Evolutionary conservation across 768 basidiomycete species (phyloP).

Genomic region (Lentinula sp.): DNA sequence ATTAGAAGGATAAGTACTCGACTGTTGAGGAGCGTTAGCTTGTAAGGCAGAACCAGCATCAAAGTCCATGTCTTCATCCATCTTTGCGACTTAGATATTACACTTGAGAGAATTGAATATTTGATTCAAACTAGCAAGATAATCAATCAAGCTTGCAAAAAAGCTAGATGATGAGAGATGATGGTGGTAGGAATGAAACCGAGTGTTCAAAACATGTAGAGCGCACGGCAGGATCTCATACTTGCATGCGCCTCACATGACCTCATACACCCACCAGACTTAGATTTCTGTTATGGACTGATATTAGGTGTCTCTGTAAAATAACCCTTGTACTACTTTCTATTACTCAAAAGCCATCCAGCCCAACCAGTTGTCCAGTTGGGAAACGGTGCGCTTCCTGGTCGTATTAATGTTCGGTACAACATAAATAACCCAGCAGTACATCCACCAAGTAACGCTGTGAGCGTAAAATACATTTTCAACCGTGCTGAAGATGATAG

Average conservation of each 20-base stretch:
- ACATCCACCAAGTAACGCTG: conserved; percentile 68
- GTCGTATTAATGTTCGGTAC: conserved; percentile 61
- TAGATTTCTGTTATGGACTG: neutral
- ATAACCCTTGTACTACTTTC: conserved; percentile 28
- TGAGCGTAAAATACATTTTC: conserved; percentile 66
- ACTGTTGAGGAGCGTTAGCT: conserved; percentile 12
- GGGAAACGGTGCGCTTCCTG: conserved; percentile 47
- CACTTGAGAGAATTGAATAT: neutral
- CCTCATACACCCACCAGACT: neutral
- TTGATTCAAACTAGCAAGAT: neutral
- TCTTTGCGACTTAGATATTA: conserved; percentile 23
- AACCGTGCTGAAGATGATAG: conserved; percentile 64
- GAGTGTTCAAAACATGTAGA: neutral
- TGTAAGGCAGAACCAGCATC: conserved; percentile 33
- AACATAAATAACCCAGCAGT: conserved; percentile 68
- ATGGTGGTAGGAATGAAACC: conserved; percentile 1
- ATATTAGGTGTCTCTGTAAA: neutral
- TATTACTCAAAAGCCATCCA: conserved; percentile 58
- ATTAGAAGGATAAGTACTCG: neutral
- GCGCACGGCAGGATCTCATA: neutral
- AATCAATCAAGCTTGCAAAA: neutral
- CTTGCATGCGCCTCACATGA: conserved; percentile 2
- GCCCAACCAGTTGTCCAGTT: conserved; percentile 59
- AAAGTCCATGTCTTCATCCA: conserved; percentile 83
- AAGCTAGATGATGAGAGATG: neutral